phyloP scores from a whole-genome alignment of 2,329 filamentous ascomycete species.

The Colletotrichum acutatum region DNA sequence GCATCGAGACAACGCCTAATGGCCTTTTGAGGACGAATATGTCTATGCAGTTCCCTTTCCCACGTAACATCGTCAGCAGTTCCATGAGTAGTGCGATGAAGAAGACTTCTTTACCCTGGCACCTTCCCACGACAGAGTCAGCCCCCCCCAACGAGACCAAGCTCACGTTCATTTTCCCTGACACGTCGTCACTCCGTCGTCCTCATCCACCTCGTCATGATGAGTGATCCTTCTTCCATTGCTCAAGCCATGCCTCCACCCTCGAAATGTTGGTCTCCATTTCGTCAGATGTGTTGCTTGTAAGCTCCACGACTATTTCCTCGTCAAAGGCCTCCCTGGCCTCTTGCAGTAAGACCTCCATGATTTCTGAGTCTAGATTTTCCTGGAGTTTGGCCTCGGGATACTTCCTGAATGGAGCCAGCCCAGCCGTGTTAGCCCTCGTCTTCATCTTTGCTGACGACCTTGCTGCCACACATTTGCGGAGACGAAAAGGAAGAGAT shows the following conservation, averaged over 20 bases:
- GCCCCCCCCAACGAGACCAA: not conserved
- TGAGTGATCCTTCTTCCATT: constrained; percentile 77
- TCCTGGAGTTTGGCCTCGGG: constrained; percentile 90
- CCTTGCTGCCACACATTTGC: not conserved
- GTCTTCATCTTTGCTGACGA: not conserved
- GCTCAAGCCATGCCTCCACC: constrained; percentile 82
- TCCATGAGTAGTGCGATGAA: too few species aligned
- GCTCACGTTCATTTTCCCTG: not conserved
- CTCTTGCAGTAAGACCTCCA: constrained; percentile 93
- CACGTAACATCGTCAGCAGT: not conserved
- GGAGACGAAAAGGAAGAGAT: not conserved
- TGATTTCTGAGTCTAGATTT: constrained; percentile 97
- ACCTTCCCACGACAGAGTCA: not conserved
- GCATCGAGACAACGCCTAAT: not conserved
- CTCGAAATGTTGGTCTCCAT: constrained; percentile 90
- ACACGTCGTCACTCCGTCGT: constrained; percentile 38
- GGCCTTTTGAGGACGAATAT: not conserved
- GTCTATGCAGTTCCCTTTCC: not conserved
- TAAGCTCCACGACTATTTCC: constrained; percentile 89
- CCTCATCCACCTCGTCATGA: not conserved
- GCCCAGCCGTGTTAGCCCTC: not conserved
- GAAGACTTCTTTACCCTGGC: not conserved
- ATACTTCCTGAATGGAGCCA: constrained; percentile 70
- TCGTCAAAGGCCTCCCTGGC: constrained; percentile 87
- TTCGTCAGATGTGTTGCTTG: constrained; percentile 83